These are phyloP conservation scores for Myriosclerotinia duriaeana DNA, from an alignment of 2,329 filamentous ascomycete species.

Conservation along the genomic window DNA sequence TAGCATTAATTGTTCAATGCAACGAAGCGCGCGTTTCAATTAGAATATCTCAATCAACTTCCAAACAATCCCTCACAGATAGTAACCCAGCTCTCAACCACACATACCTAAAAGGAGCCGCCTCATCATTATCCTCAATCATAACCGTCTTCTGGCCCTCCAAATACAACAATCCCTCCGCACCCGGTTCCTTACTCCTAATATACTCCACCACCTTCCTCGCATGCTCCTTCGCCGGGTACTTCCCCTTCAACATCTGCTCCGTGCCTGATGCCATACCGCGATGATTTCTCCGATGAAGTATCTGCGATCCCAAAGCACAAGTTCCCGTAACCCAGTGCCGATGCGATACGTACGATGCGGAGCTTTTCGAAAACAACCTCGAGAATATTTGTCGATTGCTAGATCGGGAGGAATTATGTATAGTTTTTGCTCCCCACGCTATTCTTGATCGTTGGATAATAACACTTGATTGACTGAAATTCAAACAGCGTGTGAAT, in stretches of 20 bases:
- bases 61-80: neutral
- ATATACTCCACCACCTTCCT: conserved; percentile 80
- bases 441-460: neutral
- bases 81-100: conserved; percentile 1
- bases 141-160: conserved; percentile 80
- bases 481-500: conserved; percentile 3
- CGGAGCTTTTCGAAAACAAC: neutral
- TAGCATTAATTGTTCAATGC: neutral
- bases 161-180: conserved; percentile 76
- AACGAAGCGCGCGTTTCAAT: too few relatives aligned
- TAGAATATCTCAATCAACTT: too few relatives aligned
- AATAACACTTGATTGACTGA: neutral
- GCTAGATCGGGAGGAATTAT: neutral
- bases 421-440: neutral
- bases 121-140: conserved; percentile 86
- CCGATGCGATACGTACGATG: neutral
- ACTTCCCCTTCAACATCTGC: conserved; percentile 58
- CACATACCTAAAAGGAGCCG: conserved; percentile 71
- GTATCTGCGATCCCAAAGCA: neutral
- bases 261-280: conserved; percentile 7
- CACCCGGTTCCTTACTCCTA: conserved; percentile 61
- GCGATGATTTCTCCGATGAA: neutral
- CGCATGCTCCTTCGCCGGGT: conserved; percentile 85
- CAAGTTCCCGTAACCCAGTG: neutral
- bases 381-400: neutral